Evolutionary conservation across 1,284 basidiomycete species (phyloP).

Genomic region (Ustilago vetiveriae): DNA sequence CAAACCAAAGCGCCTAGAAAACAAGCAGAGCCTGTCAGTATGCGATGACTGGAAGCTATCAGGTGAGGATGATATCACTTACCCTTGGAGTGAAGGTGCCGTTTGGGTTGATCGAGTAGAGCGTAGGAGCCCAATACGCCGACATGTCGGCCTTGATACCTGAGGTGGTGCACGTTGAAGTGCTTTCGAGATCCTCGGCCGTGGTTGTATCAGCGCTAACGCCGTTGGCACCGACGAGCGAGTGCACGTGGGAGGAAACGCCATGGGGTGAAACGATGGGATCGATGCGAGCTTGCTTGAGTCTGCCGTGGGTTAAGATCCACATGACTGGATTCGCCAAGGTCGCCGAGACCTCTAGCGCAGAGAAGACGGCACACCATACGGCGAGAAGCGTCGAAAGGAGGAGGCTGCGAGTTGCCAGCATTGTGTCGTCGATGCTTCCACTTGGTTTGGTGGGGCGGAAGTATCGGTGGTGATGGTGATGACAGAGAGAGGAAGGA

Average conservation of each 20-base stretch:
- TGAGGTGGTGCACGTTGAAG: constrained; percentile 67
- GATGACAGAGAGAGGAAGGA: neutral
- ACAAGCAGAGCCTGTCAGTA: no score
- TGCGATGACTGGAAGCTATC: no score
- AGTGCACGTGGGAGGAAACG: constrained; percentile 69
- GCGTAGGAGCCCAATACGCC: constrained; percentile 69
- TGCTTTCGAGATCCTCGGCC: constrained; percentile 9
- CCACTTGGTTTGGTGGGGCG: no score
- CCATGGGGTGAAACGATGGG: constrained; percentile 69
- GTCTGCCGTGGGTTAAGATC: constrained; percentile 45
- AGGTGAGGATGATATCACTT: no score
- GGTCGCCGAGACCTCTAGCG: constrained; percentile 13
- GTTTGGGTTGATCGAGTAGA: constrained; percentile 66
- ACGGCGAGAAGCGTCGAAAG: constrained; percentile 8
- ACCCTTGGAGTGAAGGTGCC: constrained; percentile 42
- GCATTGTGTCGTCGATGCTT: no score
- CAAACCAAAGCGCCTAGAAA: constrained; percentile 26
- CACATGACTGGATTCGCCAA: constrained; percentile 33
- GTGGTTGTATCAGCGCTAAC: constrained; percentile 22
- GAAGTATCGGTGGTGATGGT: neutral
- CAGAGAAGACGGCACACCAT: constrained; percentile 17
- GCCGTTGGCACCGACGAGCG: constrained; percentile 65
- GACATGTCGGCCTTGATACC: constrained; percentile 68
- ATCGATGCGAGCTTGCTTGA: constrained; percentile 69
- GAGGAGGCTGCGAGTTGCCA: constrained; percentile 1